Percentiles rank a stretch among this genome's conserved stretches.
Conservation (phyloP, 768 basidiomycete genomes). For the Pisolithus marmoratus region DNA sequence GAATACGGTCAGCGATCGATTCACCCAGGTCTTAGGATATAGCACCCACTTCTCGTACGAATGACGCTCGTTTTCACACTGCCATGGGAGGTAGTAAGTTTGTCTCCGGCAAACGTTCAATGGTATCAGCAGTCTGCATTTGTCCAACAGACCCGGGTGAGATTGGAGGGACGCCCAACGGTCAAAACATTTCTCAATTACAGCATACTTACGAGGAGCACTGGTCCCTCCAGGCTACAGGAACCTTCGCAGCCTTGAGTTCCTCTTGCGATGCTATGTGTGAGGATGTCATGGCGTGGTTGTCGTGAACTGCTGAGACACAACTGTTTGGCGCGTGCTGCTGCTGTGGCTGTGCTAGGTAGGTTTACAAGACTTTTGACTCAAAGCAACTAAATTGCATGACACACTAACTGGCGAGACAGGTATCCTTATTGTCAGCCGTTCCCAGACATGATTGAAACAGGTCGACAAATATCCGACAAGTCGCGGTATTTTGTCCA, state of each 20-base stretch:
- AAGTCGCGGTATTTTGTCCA: too few relatives aligned
- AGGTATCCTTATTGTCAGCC: too few relatives aligned
- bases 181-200: neutral
- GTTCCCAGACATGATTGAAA: too few relatives aligned
- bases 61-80: slow-evolving; percentile 86
- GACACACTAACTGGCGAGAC: too few relatives aligned
- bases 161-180: too few relatives aligned
- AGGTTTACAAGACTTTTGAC: too few relatives aligned
- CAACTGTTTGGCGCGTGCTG: neutral
- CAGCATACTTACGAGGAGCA: slow-evolving; percentile 75
- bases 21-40: neutral
- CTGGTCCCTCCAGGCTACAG: slow-evolving; percentile 81
- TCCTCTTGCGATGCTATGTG: slow-evolving; percentile 80
- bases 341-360: neutral
- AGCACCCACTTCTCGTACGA: slow-evolving; percentile 73
- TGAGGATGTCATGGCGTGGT: slow-evolving; percentile 54
- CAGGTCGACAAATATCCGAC: too few relatives aligned
- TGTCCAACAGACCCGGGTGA: neutral
- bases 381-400: too few relatives aligned
- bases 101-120: slow-evolving; percentile 82
- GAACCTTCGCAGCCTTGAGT: slow-evolving; percentile 69
- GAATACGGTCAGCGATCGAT: neutral
- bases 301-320: neutral
- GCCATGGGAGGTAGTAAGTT: slow-evolving; percentile 81
- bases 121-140: slow-evolving; percentile 71